These are phyloP conservation scores for Aspergillus tubingensis DNA, from an alignment of 2,329 filamentous ascomycete genomes.

Conservation along the genomic window DNA sequence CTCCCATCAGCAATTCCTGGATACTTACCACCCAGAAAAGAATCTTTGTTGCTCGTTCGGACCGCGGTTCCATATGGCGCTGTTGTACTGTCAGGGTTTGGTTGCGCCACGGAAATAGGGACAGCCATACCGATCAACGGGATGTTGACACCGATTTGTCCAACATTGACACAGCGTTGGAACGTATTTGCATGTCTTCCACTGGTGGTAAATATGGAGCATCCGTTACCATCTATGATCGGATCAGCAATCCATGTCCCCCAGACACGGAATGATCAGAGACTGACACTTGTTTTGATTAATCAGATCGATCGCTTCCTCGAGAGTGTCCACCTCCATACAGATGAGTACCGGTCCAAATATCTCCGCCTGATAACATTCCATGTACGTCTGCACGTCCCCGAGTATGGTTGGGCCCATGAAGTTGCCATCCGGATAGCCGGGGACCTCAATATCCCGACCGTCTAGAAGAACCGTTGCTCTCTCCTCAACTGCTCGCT, in stretches of 20 bases:
- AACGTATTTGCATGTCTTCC: conserved; percentile 34
- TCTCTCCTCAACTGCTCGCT: conserved; percentile 62
- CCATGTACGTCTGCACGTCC: conserved; percentile 38
- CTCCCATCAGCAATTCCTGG: neutral
- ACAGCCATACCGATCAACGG: conserved; percentile 27
- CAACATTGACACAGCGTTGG: conserved; percentile 33
- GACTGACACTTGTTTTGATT: conserved; percentile 29
- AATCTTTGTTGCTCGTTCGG: conserved; percentile 31
- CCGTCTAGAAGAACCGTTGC: conserved; percentile 64
- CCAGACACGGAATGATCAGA: neutral
- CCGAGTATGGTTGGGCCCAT: conserved; percentile 47
- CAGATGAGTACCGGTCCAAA: conserved; percentile 42
- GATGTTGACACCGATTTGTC: conserved; percentile 34
- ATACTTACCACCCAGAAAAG: conserved; percentile 28
- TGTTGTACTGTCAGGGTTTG: conserved; percentile 7
- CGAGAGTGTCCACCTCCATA: conserved; percentile 36
- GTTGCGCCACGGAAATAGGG: neutral
- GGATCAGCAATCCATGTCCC: neutral
- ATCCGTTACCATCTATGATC: conserved; percentile 37
- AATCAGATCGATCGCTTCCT: conserved; percentile 38
- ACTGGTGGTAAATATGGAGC: conserved; percentile 38
- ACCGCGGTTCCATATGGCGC: conserved; percentile 27
- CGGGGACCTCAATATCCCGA: conserved; percentile 58
- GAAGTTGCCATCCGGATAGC: conserved; percentile 66
- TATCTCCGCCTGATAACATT: conserved; percentile 41